Evolutionary conservation across 2,329 filamentous ascomycete genomes (phyloP).

Genomic region (Colletotrichum navitas): DNA sequence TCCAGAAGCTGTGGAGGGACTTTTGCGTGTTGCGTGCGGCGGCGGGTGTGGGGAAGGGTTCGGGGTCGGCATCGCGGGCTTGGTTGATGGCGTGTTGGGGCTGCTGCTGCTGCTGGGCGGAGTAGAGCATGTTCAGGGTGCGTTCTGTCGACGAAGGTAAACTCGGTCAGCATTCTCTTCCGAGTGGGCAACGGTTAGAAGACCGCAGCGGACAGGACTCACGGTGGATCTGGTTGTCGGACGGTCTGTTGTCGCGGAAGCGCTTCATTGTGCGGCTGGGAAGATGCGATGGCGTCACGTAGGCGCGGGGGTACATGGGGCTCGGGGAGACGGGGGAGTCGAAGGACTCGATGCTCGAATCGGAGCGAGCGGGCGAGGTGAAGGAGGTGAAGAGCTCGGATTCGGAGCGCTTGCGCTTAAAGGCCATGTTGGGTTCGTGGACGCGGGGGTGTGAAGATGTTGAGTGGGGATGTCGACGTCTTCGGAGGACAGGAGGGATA

Average conservation of each 20-base stretch:
- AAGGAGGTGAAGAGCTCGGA: constrained; percentile 64
- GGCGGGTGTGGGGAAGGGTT: constrained; percentile 34
- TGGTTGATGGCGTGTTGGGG: constrained; percentile 38
- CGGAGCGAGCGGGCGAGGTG: constrained; percentile 53
- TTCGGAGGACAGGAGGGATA: no score
- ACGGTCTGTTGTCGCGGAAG: constrained; percentile 69
- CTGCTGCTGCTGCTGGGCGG: constrained; percentile 60
- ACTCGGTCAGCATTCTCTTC: constrained; percentile 1
- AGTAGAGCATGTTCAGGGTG: constrained; percentile 70
- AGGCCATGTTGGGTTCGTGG: constrained; percentile 55
- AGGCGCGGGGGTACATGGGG: constrained; percentile 47
- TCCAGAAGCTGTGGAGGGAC: constrained; percentile 73
- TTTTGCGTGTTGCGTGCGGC: constrained; percentile 53
- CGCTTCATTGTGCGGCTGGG: constrained; percentile 72
- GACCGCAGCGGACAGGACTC: constrained; percentile 48
- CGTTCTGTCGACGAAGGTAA: constrained; percentile 56
- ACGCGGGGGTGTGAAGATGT: no score
- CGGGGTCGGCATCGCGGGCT: constrained; percentile 38
- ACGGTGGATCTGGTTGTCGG: constrained; percentile 68
- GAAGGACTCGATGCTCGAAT: constrained; percentile 52
- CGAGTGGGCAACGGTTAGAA: not conserved
- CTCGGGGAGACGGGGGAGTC: constrained; percentile 48
- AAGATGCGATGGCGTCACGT: constrained; percentile 58
- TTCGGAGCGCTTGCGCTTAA: constrained; percentile 75
- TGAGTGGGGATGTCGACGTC: not conserved